A percentile compares a stretch with the other conserved stretches of the same genome.
Evolutionary conservation across 2,329 filamentous ascomycete genomes (phyloP).

Genomic region (Chaetomium sp.): DNA sequence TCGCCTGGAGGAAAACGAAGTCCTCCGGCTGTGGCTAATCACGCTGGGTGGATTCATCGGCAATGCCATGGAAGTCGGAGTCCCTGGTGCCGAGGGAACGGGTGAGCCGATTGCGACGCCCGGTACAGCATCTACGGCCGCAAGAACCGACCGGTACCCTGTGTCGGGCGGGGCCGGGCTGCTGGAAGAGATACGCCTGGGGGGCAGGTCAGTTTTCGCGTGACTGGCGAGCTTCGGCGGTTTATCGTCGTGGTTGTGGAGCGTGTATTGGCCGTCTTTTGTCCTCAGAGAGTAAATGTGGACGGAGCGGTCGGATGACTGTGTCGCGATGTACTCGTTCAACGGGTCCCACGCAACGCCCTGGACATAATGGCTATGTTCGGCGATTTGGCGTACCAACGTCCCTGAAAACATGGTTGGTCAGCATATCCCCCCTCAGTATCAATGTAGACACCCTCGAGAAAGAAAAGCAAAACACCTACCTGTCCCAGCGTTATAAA

Average conservation of each 20-base stretch:
- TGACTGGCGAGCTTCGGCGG: conserved; percentile 76
- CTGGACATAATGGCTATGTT: conserved; percentile 97
- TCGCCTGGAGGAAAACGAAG: conserved; percentile 81
- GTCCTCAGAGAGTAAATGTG: conserved; percentile 96
- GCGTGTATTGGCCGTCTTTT: conserved; percentile 90
- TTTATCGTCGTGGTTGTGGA: conserved; percentile 55
- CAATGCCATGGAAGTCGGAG: conserved; percentile 78
- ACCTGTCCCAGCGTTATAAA: conserved; percentile 93
- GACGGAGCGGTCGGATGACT: conserved; percentile 95
- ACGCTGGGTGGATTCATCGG: conserved; percentile 94
- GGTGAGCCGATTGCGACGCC: conserved; percentile 67
- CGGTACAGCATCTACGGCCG: conserved; percentile 44
- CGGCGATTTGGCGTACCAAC: conserved; percentile 84
- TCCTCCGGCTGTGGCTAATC: conserved; percentile 86
- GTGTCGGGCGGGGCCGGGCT: conserved; percentile 89
- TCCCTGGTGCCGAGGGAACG: conserved; percentile 84
- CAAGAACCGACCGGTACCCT: conserved; percentile 58
- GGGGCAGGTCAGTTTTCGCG: conserved; percentile 80
- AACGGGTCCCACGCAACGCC: conserved; percentile 97
- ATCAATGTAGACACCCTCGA: too few species aligned
- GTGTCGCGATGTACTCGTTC: conserved; percentile 96
- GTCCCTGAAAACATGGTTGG: conserved; percentile 36
- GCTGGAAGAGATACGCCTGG: conserved; percentile 79
- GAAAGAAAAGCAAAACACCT: conserved; percentile 16
- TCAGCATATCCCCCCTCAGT: neutral